Evolutionary conservation across 352 stramenopile genomes (phyloP).

Genomic region (Globisporangium irregulare): DNA sequence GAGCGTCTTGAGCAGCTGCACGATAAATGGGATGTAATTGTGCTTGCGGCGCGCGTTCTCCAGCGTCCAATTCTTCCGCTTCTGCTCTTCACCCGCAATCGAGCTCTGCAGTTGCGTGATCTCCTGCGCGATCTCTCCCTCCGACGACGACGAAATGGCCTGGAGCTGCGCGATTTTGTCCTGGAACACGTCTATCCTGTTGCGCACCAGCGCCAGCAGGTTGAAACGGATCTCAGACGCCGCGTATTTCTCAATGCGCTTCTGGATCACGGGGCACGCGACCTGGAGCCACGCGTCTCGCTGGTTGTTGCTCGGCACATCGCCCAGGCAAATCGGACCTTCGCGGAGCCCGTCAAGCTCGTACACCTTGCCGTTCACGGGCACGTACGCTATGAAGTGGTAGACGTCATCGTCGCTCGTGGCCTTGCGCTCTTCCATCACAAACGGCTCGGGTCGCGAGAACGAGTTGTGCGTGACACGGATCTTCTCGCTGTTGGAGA

Average conservation of each 20-base stretch:
- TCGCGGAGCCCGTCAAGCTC: conserved; percentile 94
- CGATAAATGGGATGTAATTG: conserved; percentile 96
- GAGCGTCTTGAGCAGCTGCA: conserved; percentile 92
- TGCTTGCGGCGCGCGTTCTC: conserved; percentile 94
- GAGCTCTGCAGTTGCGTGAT: conserved; percentile 47
- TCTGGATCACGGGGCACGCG: conserved; percentile 91
- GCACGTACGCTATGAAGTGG: conserved; percentile 97
- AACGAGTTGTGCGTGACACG: conserved; percentile 85
- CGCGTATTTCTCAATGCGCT: conserved; percentile 90
- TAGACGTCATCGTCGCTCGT: conserved; percentile 93
- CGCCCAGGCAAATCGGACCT: conserved; percentile 88
- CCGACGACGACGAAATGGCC: conserved; percentile 19
- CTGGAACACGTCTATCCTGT: conserved; percentile 60
- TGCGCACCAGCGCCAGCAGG: conserved; percentile 91
- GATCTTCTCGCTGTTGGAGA: conserved; percentile 87
- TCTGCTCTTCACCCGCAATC: conserved; percentile 54
- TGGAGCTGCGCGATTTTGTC: conserved; percentile 40
- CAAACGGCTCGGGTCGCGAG: conserved; percentile 72
- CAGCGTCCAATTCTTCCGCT: conserved; percentile 77
- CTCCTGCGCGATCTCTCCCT: conserved; percentile 31
- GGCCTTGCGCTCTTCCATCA: conserved; percentile 68
- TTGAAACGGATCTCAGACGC: conserved; percentile 96
- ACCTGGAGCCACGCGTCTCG: conserved; percentile 84
- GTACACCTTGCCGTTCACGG: conserved; percentile 88
- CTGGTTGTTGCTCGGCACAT: conserved; percentile 26